Evolutionary conservation across 352 stramenopile genomes (phyloP).

Genomic region (Globisporangium yorkense): DNA sequence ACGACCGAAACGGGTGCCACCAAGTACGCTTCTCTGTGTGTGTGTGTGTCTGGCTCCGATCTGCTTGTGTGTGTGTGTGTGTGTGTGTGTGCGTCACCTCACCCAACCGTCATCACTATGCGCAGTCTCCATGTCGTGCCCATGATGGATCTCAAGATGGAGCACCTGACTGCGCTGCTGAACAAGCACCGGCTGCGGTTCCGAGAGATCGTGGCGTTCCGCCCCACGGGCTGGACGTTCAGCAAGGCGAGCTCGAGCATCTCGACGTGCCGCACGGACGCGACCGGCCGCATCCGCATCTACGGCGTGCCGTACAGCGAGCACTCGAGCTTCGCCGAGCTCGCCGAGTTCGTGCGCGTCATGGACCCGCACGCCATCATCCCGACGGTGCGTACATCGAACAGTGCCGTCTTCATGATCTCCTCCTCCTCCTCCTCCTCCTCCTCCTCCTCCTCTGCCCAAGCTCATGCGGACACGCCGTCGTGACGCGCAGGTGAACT

Average conservation of each 20-base stretch:
- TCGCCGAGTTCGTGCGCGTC: slow-evolving; percentile 90
- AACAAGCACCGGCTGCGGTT: slow-evolving; percentile 64
- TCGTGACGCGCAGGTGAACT: slow-evolving; percentile 51
- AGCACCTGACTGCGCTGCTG: slow-evolving; percentile 70
- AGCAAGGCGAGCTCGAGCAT: slow-evolving; percentile 42
- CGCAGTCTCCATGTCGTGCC: slow-evolving; percentile 90
- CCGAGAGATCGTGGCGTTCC: slow-evolving; percentile 89
- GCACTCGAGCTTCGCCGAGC: slow-evolving; percentile 94
- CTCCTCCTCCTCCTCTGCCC: too few relatives aligned
- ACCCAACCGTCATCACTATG: too few relatives aligned
- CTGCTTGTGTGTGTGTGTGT: background rate
- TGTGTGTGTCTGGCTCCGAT: slow-evolving; percentile 2
- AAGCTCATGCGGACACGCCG: too few relatives aligned
- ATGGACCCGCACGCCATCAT: slow-evolving; percentile 87
- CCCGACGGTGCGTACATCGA: slow-evolving; percentile 66
- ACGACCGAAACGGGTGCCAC: slow-evolving; percentile 76
- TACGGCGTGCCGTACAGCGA: slow-evolving; percentile 96
- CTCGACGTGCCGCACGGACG: slow-evolving; percentile 73
- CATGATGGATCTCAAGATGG: slow-evolving; percentile 92
- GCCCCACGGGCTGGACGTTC: slow-evolving; percentile 93
- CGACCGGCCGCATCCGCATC: slow-evolving; percentile 80
- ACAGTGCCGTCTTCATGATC: too few relatives aligned
- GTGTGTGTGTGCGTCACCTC: background rate
- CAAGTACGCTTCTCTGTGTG: slow-evolving; percentile 48
- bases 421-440: too few relatives aligned